Evolutionary conservation across 768 basidiomycete genomes (phyloP).

Genomic region (Pholiota molesta): DNA sequence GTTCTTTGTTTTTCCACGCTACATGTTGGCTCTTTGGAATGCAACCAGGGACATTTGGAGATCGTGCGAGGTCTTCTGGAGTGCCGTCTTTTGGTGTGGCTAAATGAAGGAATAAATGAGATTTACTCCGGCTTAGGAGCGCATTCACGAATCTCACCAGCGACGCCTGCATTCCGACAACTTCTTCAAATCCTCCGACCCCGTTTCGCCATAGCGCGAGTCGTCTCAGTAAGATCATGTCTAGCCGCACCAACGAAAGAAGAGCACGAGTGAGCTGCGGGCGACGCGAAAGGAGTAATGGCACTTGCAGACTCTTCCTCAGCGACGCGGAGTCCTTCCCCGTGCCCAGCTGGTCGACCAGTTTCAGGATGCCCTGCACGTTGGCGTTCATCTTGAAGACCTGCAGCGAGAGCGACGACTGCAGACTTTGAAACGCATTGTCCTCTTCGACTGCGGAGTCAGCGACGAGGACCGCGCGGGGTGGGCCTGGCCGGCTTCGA

Average conservation of each 20-base stretch:
- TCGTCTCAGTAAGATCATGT: conserved; percentile 93
- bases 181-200: conserved; percentile 91
- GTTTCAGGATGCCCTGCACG: conserved; percentile 90
- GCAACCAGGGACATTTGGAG: conserved; percentile 87
- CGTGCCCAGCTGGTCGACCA: conserved; percentile 96
- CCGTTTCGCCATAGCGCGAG: conserved; percentile 92
- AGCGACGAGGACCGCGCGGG: conserved; percentile 36
- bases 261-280: conserved; percentile 1
- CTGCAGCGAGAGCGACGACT: conserved; percentile 84
- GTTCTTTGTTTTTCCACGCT: conserved; percentile 90
- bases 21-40: conserved; percentile 90
- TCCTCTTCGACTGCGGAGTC: conserved; percentile 60
- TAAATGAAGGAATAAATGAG: conserved; percentile 27
- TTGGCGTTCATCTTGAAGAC: conserved; percentile 99
- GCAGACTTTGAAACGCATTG: conserved; percentile 72
- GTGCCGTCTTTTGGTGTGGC: conserved; percentile 80
- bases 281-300: neutral
- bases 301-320: conserved; percentile 79
- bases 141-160: conserved; percentile 44
- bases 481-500: conserved; percentile 49
- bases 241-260: conserved; percentile 40
- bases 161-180: conserved; percentile 67
- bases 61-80: conserved; percentile 94
- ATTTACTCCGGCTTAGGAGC: neutral
- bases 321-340: conserved; percentile 76